Evolutionary conservation across 257 asterid genomes (phyloP), one percentile per base, ranked within the genome.

Genomic region (Przewalskia tangutica): DNA sequence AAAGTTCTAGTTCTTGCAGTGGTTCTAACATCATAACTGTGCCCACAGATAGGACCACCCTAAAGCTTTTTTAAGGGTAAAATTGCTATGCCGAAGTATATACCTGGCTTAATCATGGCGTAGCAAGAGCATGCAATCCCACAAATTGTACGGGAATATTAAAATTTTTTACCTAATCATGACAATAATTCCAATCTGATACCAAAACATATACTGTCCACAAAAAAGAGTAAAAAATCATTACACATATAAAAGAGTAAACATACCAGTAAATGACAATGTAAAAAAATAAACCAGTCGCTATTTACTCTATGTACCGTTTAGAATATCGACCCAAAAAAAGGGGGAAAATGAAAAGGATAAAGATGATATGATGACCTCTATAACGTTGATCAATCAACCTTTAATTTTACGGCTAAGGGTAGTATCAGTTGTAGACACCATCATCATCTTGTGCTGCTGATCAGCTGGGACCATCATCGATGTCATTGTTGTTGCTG

Each of bases 381-480:
- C 70, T 66, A 36, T 65, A 64, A 70, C 85, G 82, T 64, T 75
- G 89, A 38, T 40, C 36, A 50, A 86, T 77, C 81, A 71, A 59
- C 86, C 82, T 86, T 86, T 75, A 78, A 84, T 59, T 81, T 80
- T 85, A 55, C 36, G 50, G 78, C 76, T 56, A 16, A 77, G 67
- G 8, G 40, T 70, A 77, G 85, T 85, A 77, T 86, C 86, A 32
- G 75, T 82, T n/a, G 71, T 67, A 12, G 86, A 71, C 56, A 64
- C 86, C 84, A 66, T 56, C 84, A 66, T 56, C 80, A 85, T 67
- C 62, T 82, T 76, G 27, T 66, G 76, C 13, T 38, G 42, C 89
- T 80, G 89, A 80, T 82, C 89, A 65, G 85, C 64, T 62, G 80
- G 62, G 62, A 75, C 80, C 80, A 75, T 75, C 23, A 79, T 80